Evolutionary conservation across 2,329 filamentous ascomycete genomes (phyloP).

Genomic region (Thelonectria rubi): DNA sequence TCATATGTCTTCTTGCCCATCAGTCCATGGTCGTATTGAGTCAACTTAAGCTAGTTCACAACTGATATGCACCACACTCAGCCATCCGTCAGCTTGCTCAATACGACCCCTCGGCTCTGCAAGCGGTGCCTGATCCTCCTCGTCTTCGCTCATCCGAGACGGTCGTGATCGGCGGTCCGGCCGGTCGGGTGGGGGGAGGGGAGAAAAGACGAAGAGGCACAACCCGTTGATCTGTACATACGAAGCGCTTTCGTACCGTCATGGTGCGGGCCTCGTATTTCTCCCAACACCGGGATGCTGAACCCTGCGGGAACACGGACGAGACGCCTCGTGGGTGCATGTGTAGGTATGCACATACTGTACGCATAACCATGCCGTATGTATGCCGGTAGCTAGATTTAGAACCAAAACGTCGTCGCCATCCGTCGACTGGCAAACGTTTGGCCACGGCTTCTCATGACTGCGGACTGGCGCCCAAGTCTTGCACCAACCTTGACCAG

Average conservation of each 20-base stretch:
- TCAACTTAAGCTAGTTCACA: background rate
- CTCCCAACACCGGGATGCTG: background rate
- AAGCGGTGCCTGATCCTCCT: constrained; percentile 5
- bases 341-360: background rate
- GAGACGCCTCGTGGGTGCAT: background rate
- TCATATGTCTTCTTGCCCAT: background rate
- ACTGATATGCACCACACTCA: background rate
- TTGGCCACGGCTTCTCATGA: background rate
- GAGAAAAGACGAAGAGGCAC: background rate
- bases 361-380: too few species aligned
- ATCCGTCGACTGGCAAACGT: background rate
- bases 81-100: background rate
- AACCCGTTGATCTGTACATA: background rate
- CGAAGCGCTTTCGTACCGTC: too few species aligned
- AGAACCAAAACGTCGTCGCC: background rate
- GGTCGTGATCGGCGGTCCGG: constrained; percentile 1
- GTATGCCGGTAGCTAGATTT: background rate
- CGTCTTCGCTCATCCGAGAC: background rate
- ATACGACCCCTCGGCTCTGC: constrained; percentile 4
- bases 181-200: background rate
- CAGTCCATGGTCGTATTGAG: background rate
- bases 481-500: background rate
- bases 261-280: background rate
- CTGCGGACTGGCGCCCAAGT: background rate
- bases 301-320: background rate